Base-by-base conservation (phyloP, 2,329 filamentous ascomycete species). In the Paraphoma chrysanthemicola region DNA sequence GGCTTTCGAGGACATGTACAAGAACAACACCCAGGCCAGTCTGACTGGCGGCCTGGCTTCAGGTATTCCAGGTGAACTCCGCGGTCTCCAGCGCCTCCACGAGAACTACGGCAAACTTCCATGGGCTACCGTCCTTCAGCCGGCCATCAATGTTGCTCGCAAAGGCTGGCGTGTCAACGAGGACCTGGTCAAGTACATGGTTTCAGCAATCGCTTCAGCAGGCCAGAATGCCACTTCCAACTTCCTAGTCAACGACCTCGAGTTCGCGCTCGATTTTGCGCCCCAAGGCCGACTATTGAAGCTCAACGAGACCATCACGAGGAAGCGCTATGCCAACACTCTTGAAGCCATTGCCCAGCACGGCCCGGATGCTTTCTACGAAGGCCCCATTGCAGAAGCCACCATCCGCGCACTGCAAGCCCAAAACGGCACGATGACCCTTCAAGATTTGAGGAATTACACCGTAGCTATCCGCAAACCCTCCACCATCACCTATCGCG, bases 261-360 rank as follows among this genome's bases (percentile, higher is more conserved):
- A 87, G 3, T 98, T 92, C 90, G 92, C 93, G 0, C 75, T 90
- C 46, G 94, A 97, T 72, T 97, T 97, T 78, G 93, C 92, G 2
- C 92, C 92, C 0, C 88, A 93, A 57, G 94, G 93, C 3, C 89
- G 84, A 0, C 80, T 91, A 2, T 67, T 97, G 0, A 80, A 84
- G 16, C 77, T 93, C 2, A 92, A 91, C 16, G 91, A 96, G 47
- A 89, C 78, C 0, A 92, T 98, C 69, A 93, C 90, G 0, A 83
- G 93, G 44, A 90, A 88, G 69, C 85, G 93, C 54, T 96, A 93
- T 71, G 93, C 91, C 64, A 72, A 91, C 57, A 92, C 93, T 0
- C 83, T 98, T 0, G 88, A 94, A 70, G 85, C 82, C 1, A 92
- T 98, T 62, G 92, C 91, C 1, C 78, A 87, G 4, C 66, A 88